phyloP scores from a whole-genome alignment of 805 yeast genomes.

The Ogataea parapolymorpha region DNA sequence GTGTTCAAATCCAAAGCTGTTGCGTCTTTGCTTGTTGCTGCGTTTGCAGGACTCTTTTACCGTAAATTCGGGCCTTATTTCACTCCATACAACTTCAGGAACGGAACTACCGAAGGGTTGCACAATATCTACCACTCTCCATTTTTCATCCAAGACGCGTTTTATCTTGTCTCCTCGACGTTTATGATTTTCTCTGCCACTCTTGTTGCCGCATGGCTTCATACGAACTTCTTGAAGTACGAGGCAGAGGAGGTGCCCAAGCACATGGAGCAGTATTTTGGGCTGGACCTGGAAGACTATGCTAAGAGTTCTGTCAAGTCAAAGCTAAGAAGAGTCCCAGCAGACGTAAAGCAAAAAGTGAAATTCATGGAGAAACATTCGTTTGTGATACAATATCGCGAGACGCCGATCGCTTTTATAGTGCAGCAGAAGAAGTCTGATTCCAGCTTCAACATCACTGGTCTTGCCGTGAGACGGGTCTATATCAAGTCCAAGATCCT shows the following conservation, averaged over 20 bases:
- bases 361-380: slow-evolving; percentile 42
- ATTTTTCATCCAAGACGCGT: slow-evolving; percentile 26
- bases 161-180: slow-evolving; percentile 38
- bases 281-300: slow-evolving; percentile 48
- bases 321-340: slow-evolving; percentile 13
- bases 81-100: slow-evolving; percentile 22
- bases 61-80: slow-evolving; percentile 22
- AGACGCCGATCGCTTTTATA: slow-evolving; percentile 66
- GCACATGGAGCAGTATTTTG: slow-evolving; percentile 41
- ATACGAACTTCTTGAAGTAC: slow-evolving; percentile 47
- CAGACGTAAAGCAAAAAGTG: slow-evolving; percentile 17
- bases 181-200: slow-evolving; percentile 37
- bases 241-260: slow-evolving; percentile 37
- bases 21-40: slow-evolving; percentile 24
- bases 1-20: slow-evolving; percentile 47
- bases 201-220: slow-evolving; percentile 37
- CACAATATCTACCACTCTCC: slow-evolving; percentile 17
- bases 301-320: slow-evolving; percentile 24
- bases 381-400: slow-evolving; percentile 57
- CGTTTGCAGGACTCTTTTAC: slow-evolving; percentile 20
- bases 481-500: slow-evolving; percentile 63
- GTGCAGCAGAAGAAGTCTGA: slow-evolving; percentile 39
- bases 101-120: slow-evolving; percentile 10
- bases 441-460: slow-evolving; percentile 41
- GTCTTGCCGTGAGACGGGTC: slow-evolving; percentile 66